A percentile compares a stretch with the other conserved stretches of the same genome.
These are phyloP conservation scores for Cryomyces minteri DNA, from an alignment of 495 filamentous ascomycete genomes.

Conservation along the genomic window DNA sequence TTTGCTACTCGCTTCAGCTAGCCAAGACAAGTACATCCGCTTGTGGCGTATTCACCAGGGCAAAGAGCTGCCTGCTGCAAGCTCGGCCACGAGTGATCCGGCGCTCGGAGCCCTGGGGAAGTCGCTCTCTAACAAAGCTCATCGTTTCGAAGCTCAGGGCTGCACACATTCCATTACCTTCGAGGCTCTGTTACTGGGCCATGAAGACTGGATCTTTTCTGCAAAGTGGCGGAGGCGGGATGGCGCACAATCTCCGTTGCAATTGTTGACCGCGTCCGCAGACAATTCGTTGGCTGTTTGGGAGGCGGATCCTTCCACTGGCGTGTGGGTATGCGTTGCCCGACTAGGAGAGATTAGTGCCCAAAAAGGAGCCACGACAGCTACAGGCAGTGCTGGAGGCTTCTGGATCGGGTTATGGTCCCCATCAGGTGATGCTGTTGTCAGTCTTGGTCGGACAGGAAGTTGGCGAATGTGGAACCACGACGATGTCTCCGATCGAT, in stretches of 20 bases:
- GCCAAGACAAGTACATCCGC: constrained; percentile 93
- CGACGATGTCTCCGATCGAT: constrained; percentile 35
- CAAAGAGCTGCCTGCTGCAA: constrained; percentile 32
- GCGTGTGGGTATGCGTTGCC: constrained; percentile 73
- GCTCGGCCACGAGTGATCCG: constrained; percentile 23
- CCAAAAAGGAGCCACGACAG: constrained; percentile 86
- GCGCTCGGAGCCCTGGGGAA: constrained; percentile 39
- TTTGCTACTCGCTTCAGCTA: constrained; percentile 76
- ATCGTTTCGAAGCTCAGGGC: constrained; percentile 40
- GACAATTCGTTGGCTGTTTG: constrained; percentile 91
- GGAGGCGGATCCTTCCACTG: constrained; percentile 64
- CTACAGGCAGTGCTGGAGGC: constrained; percentile 85
- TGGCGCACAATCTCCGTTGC: constrained; percentile 25
- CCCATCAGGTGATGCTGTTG: constrained; percentile 51
- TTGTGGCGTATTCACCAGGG: constrained; percentile 75
- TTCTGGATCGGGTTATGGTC: constrained; percentile 96
- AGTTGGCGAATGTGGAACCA: constrained; percentile 77
- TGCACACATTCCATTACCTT: constrained; percentile 67
- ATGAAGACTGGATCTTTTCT: constrained; percentile 97
- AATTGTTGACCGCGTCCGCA: constrained; percentile 78
- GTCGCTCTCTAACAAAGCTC: constrained; percentile 71
- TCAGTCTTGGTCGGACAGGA: constrained; percentile 74
- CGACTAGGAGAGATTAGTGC: constrained; percentile 83
- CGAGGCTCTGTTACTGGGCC: constrained; percentile 84
- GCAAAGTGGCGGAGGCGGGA: constrained; percentile 46